Evolutionary conservation across 768 basidiomycete genomes (phyloP).

Genomic region (Hortiboletus flavorubellus): DNA sequence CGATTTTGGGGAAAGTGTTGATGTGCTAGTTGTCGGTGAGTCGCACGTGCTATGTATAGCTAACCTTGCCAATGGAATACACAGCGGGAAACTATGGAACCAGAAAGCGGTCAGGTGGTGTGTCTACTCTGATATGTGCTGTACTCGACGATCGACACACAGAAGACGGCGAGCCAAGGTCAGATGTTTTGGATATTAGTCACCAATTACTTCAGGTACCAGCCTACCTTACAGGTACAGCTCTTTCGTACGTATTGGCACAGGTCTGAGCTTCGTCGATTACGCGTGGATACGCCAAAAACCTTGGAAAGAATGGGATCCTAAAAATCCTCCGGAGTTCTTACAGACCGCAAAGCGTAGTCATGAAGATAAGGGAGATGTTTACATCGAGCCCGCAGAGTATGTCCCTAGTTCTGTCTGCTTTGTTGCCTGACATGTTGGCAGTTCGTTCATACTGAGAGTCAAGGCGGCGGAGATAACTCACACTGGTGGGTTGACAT

Average conservation of each 20-base stretch:
- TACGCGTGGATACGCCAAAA: constrained; percentile 81
- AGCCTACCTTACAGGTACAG: constrained; percentile 55
- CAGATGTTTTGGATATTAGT: constrained; percentile 10
- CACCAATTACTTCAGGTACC: background rate
- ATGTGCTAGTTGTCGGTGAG: constrained; percentile 86
- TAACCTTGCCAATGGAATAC: background rate
- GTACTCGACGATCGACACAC: constrained; percentile 70
- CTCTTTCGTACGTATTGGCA: constrained; percentile 86
- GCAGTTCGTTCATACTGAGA: constrained; percentile 88
- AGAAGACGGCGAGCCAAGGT: constrained; percentile 61
- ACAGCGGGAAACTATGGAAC: constrained; percentile 85
- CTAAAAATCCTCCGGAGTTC: constrained; percentile 70
- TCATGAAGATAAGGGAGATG: constrained; percentile 82
- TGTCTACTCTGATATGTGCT: constrained; percentile 87
- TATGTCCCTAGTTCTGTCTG: constrained; percentile 32
- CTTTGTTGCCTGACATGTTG: background rate
- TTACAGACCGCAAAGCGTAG: constrained; percentile 55
- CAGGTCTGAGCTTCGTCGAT: constrained; percentile 82
- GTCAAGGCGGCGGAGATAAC: constrained; percentile 94
- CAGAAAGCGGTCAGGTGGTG: constrained; percentile 81
- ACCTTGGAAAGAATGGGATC: constrained; percentile 81
- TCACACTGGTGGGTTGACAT: constrained; percentile 51
- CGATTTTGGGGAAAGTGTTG: constrained; percentile 89
- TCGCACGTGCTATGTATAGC: background rate
- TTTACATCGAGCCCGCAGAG: constrained; percentile 90